Conservation (phyloP, 495 filamentous ascomycete species). For the Lepidopterella palustris region DNA sequence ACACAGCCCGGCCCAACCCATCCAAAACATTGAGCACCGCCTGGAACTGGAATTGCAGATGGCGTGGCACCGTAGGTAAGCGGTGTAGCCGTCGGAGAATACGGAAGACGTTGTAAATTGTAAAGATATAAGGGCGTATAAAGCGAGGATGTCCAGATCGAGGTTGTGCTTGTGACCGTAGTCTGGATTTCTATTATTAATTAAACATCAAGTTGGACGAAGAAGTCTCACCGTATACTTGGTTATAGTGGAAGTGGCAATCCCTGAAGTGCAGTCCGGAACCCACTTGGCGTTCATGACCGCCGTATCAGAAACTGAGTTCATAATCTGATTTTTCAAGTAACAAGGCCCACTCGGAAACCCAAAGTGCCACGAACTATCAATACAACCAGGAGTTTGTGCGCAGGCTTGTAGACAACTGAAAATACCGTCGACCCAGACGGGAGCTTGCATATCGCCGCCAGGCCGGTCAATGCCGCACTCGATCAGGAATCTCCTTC, state of each 20-base stretch:
- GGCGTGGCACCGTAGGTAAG: background rate
- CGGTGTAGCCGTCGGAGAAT: background rate
- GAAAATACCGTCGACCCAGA: background rate
- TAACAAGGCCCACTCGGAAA: background rate
- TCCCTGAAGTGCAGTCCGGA: background rate
- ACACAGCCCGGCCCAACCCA: background rate
- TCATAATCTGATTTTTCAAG: background rate
- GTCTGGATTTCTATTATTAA: background rate
- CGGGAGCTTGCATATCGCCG: background rate
- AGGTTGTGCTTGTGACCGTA: background rate
- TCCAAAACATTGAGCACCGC: background rate
- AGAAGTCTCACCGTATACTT: background rate
- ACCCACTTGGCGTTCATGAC: background rate
- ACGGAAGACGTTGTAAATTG: background rate
- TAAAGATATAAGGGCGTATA: background rate
- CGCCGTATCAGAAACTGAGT: background rate
- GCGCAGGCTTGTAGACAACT: background rate
- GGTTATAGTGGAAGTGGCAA: background rate
- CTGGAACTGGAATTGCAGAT: background rate
- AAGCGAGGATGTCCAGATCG: background rate
- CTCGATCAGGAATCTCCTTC: background rate
- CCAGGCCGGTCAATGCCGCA: background rate
- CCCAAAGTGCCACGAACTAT: background rate
- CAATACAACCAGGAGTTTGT: background rate
- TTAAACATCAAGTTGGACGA: background rate